Evolutionary conservation across 805 yeast genomes (phyloP).

Genomic region (Saccharomycopsis malanga): DNA sequence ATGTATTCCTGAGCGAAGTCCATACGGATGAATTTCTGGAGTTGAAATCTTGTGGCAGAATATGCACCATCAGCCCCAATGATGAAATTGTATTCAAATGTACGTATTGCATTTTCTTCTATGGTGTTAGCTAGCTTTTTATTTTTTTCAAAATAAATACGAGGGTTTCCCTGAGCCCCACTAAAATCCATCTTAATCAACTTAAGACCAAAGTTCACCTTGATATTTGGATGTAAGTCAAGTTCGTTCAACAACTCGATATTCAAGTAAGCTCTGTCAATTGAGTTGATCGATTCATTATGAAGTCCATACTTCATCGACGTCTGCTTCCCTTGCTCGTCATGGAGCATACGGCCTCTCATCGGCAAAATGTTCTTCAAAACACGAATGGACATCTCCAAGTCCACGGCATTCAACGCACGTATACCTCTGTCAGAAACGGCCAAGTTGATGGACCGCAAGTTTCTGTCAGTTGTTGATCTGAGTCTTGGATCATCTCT

Average conservation of each 20-base stretch:
- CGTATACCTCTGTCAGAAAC: constrained; percentile 78
- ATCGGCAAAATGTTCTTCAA: constrained; percentile 67
- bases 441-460: constrained; percentile 78
- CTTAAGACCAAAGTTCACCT: constrained; percentile 49
- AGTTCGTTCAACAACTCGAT: constrained; percentile 57
- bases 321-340: constrained; percentile 50
- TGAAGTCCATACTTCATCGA: constrained; percentile 72
- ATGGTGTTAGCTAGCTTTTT: constrained; percentile 16
- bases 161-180: constrained; percentile 23
- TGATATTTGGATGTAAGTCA: constrained; percentile 39
- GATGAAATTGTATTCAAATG: constrained; percentile 44
- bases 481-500: constrained; percentile 57
- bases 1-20: constrained; percentile 69
- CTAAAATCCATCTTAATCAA: constrained; percentile 37
- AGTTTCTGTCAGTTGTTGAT: constrained; percentile 31
- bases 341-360: constrained; percentile 88
- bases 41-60: constrained; percentile 61
- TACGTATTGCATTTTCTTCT: constrained; percentile 23
- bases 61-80: constrained; percentile 86
- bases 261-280: constrained; percentile 69
- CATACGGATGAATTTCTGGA: constrained; percentile 64
- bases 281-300: constrained; percentile 70
- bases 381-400: constrained; percentile 47
- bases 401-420: constrained; percentile 59
- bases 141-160: constrained; percentile 22